A percentile compares a stretch with the other conserved stretches of the same genome.
Conservation (phyloP, 2,329 filamentous ascomycete species). For the Grosmannia serpens region DNA sequence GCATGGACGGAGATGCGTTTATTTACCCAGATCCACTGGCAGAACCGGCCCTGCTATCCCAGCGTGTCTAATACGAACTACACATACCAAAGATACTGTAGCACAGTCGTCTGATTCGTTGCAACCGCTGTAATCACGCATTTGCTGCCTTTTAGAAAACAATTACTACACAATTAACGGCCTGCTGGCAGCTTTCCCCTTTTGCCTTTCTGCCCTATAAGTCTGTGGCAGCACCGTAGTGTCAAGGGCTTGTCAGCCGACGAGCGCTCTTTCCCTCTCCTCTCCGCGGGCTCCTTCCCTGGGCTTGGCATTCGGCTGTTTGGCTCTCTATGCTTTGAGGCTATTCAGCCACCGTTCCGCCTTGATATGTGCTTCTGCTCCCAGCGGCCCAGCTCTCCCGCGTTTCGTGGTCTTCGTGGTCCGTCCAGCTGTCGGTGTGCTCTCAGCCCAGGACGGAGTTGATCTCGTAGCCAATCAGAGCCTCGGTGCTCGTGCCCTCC, state of each 20-base stretch:
- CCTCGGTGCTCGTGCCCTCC: conserved; percentile 85
- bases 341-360: background rate
- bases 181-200: too few relatives aligned
- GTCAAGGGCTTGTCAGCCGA: background rate
- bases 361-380: too few relatives aligned
- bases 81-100: too few relatives aligned
- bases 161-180: too few relatives aligned
- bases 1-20: background rate
- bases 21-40: background rate
- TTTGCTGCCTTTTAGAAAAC: too few relatives aligned
- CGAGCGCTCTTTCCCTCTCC: background rate
- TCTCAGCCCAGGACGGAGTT: conserved; percentile 14
- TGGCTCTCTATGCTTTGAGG: background rate
- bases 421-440: too few relatives aligned
- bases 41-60: background rate
- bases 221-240: background rate
- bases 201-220: background rate
- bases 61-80: background rate
- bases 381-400: too few relatives aligned
- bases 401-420: background rate
- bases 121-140: too few relatives aligned
- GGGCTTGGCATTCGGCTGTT: background rate
- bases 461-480: conserved; percentile 91
- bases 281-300: background rate
- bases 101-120: too few relatives aligned